Conservation (phyloP, 176 grass and related monocot species). For the Tillandsia leiboldiana region DNA sequence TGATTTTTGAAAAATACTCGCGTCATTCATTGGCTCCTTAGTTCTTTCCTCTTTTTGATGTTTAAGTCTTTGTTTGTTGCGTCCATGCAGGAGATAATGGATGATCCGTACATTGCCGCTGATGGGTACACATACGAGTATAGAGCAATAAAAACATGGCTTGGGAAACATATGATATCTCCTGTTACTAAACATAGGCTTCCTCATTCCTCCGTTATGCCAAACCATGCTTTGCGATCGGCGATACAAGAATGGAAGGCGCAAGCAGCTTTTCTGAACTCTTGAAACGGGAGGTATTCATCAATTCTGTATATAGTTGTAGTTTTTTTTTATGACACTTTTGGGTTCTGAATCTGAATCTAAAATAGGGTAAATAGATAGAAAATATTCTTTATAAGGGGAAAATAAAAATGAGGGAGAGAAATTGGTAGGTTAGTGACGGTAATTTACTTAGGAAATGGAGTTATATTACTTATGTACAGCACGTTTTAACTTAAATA, state of each 20-base stretch:
- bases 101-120: conserved; percentile 65
- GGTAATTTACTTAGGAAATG: not conserved
- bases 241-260: conserved; percentile 84
- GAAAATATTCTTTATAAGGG: not conserved
- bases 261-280: conserved; percentile 12
- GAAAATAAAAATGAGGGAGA: not conserved
- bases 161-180: conserved; percentile 47
- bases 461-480: too few species aligned
- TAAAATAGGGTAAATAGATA: not conserved
- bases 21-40: not conserved
- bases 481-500: too few species aligned
- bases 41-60: not conserved
- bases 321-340: not conserved
- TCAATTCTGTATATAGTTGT: not conserved
- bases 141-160: conserved; percentile 72
- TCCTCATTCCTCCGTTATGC: conserved; percentile 47
- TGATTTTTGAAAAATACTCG: not conserved
- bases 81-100: conserved; percentile 64
- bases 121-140: conserved; percentile 88
- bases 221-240: conserved; percentile 55
- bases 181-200: conserved; percentile 51
- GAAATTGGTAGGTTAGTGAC: not conserved
- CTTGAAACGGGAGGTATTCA: conserved; percentile 4
- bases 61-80: conserved; percentile 5
- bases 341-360: not conserved